A percentile compares a stretch with the other conserved stretches of the same genome.
phyloP scores from a whole-genome alignment of 495 filamentous ascomycete species.

The Bryoglossum gracile region DNA sequence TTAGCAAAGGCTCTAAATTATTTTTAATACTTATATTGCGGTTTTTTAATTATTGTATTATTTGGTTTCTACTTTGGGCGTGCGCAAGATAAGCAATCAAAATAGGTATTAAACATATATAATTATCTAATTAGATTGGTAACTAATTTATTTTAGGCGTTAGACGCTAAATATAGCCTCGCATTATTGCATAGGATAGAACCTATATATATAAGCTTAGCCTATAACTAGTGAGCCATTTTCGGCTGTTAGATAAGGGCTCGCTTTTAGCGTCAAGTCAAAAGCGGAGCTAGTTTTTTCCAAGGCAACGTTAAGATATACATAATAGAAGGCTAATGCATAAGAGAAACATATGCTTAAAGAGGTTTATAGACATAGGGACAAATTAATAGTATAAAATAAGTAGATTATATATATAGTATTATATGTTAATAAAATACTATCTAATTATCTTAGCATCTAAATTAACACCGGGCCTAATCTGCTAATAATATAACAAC shows the following conservation, averaged over 20 bases:
- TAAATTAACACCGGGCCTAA: too few relatives aligned
- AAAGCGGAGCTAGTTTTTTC: background rate
- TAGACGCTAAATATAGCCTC: background rate
- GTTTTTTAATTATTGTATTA: background rate
- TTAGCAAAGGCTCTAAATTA: too few relatives aligned
- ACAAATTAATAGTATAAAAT: background rate
- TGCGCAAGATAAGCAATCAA: background rate
- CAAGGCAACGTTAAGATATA: background rate
- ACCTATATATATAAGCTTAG: background rate
- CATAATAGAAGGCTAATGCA: background rate
- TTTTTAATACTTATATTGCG: too few relatives aligned
- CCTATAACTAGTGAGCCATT: background rate
- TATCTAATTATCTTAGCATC: too few relatives aligned
- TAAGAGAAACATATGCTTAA: too few relatives aligned
- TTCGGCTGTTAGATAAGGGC: background rate
- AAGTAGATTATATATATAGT: too few relatives aligned
- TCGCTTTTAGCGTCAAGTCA: background rate
- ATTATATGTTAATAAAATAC: too few relatives aligned
- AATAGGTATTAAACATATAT: conserved; percentile 1
- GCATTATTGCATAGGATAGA: background rate
- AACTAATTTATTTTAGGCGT: background rate
- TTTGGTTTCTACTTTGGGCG: conserved; percentile 2
- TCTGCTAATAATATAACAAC: background rate
- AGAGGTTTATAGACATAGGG: too few relatives aligned
- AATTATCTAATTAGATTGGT: background rate